These are phyloP conservation scores for Populus tremula DNA, from an alignment of 345 rosid species.

Conservation along the genomic window DNA sequence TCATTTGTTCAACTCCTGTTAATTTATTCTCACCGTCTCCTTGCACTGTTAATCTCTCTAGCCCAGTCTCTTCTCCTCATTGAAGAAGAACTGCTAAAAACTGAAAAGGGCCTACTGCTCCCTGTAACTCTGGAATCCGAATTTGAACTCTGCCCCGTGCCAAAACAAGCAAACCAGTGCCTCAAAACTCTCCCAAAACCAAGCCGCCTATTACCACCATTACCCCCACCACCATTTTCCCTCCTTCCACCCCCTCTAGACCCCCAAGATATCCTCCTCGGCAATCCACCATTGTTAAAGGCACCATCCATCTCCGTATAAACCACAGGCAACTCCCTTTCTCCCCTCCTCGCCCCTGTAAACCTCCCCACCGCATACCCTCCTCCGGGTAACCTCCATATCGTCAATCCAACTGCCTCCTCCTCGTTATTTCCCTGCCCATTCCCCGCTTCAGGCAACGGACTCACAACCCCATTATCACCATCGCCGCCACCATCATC, in stretches of 20 bases:
- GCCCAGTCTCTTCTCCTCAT: constrained; percentile 34
- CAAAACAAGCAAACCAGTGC: constrained; percentile 28
- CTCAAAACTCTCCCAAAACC: constrained; percentile 12
- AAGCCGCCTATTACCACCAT: neutral
- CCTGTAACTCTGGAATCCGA: constrained; percentile 21
- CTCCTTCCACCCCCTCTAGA: constrained; percentile 51
- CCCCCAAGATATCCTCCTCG: constrained; percentile 77
- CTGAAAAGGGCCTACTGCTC: constrained; percentile 19
- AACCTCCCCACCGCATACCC: constrained; percentile 95
- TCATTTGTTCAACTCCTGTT: neutral
- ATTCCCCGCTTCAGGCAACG: neutral
- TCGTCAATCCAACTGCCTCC: constrained; percentile 73
- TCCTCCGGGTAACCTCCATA: constrained; percentile 93
- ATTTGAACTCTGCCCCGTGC: constrained; percentile 15
- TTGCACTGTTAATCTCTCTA: constrained; percentile 16
- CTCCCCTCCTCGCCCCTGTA: constrained; percentile 67
- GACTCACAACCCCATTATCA: neutral
- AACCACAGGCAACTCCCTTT: constrained; percentile 75
- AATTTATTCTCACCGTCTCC: constrained; percentile 18
- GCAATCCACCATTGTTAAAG: constrained; percentile 55
- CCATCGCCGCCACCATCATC: constrained; percentile 8
- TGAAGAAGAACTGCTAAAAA: constrained; percentile 19
- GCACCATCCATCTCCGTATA: constrained; percentile 93
- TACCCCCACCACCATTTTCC: constrained; percentile 49
- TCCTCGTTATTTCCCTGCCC: constrained; percentile 16